These are phyloP conservation scores for Magnaporthiopsis incrustans DNA, from an alignment of 2,329 filamentous ascomycete genomes.

Conservation along the genomic window DNA sequence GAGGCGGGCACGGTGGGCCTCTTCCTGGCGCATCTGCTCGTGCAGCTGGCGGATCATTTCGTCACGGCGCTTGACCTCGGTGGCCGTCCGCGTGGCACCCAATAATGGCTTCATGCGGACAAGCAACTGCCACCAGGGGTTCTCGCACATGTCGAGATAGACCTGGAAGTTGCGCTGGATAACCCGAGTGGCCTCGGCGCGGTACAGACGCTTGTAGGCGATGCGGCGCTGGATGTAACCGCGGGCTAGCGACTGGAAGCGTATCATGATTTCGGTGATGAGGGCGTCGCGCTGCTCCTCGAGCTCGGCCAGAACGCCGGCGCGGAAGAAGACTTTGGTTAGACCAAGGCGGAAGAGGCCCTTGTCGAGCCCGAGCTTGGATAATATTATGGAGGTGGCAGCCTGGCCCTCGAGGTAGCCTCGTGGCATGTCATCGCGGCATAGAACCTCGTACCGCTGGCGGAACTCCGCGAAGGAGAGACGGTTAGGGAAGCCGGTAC, in stretches of 20 bases:
- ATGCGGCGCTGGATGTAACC: constrained; percentile 84
- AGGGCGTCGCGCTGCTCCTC: constrained; percentile 92
- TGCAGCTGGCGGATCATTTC: constrained; percentile 86
- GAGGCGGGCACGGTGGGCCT: constrained; percentile 65
- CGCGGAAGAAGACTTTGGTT: constrained; percentile 96
- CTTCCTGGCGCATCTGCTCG: constrained; percentile 71
- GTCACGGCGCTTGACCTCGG: constrained; percentile 90
- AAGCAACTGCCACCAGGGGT: constrained; percentile 96
- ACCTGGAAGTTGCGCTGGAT: constrained; percentile 92
- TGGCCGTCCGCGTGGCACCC: constrained; percentile 82
- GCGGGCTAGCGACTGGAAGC: constrained; percentile 85
- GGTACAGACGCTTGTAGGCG: constrained; percentile 87
- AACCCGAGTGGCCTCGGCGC: constrained; percentile 87
- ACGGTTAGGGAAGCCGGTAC: constrained; percentile 93
- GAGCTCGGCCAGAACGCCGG: constrained; percentile 88
- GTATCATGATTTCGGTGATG: constrained; percentile 87
- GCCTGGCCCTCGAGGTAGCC: constrained; percentile 87
- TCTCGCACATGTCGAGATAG: constrained; percentile 81
- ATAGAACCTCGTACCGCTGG: constrained; percentile 91
- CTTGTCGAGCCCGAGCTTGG: constrained; percentile 77
- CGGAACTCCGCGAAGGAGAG: constrained; percentile 90
- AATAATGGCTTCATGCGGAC: constrained; percentile 92
- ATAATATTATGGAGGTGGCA: constrained; percentile 77
- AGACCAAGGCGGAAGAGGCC: constrained; percentile 87
- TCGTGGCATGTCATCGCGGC: constrained; percentile 69